These are phyloP conservation scores for Naegleria lovaniensis DNA, from an alignment of 208 protist species.

Conservation along the genomic window DNA sequence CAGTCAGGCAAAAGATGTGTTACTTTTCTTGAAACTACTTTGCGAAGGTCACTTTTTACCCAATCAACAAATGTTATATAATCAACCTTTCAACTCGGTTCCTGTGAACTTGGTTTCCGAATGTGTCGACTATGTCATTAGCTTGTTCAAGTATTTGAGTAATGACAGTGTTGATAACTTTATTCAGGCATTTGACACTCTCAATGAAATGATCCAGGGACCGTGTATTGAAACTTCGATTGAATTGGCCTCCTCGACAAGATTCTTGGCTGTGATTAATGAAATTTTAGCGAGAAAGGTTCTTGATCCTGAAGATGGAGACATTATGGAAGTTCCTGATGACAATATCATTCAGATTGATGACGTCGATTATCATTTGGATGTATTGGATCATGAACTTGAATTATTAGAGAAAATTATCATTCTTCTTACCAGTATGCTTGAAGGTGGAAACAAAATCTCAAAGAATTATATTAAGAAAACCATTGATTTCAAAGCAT, in stretches of 20 bases:
- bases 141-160: neutral
- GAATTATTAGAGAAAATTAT: neutral
- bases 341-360: neutral
- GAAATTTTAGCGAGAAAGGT: neutral
- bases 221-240: neutral
- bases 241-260: neutral
- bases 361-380: neutral
- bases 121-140: neutral
- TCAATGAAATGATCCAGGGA: conserved; percentile 8
- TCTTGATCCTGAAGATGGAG: neutral
- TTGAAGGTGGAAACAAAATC: neutral
- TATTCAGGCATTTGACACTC: neutral
- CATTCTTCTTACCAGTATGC: neutral
- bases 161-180: neutral
- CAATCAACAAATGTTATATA: conserved; percentile 56
- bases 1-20: conserved; percentile 20
- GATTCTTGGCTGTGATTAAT: neutral
- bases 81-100: conserved; percentile 56
- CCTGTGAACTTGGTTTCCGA: conserved; percentile 57
- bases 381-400: neutral
- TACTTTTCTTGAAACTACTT: conserved; percentile 57
- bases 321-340: neutral
- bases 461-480: neutral
- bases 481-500: neutral
- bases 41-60: conserved; percentile 56